Evolutionary conservation across 2,329 filamentous ascomycete genomes (phyloP), one percentile per base, ranked within the genome.

Genomic region (Ophiognomonia clavigignenti-juglandacearum): DNA sequence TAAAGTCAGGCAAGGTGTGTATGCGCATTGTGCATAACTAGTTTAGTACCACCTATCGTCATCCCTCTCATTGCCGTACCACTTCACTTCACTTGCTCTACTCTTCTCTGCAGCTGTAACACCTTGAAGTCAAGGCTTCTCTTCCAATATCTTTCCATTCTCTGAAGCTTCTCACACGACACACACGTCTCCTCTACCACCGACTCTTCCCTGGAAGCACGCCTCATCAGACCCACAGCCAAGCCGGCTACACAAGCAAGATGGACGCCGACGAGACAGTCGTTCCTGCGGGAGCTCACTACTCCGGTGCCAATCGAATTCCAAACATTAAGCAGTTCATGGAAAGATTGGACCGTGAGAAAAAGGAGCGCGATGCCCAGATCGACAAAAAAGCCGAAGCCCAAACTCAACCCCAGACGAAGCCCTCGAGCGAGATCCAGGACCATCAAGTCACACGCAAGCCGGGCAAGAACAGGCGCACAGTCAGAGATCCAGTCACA

Each of bases 271-370:
- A 72, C 23, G 64, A 73, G 29, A 64, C 68, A 39, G 57, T 64
- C 3, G 61, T 67, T 54, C 73, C 75, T 27, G 60, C 67, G 53
- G 74, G 70, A 18, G 82, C 86, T 59, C 85, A 90, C 63, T 96
- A 95, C 72, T 92, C 87, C 24, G 89, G 85, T 43, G 68, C 67
- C 50, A 95, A 96, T 64, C 86, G 87, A 20, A 82, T 97, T 44
- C 92, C 92, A 6, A 96, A 89, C 47, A 86, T 96, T 55, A 83
- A 85, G 61, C 80, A 92, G 64, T 95, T 96, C 55, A 77, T 96
- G 55, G 78, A 87, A 44, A 78, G 78, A 54, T 75, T 96, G 29
- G 91, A 96, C 64, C 72, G 68, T 44, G 83, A 95, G 56, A 96
- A 96, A 71, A 82, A 78, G 57, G 70, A 84, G 8, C 78, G 89